A percentile compares a stretch with the other conserved stretches of the same genome.
Conservation (phyloP, 106 monocot species). For the Gastrodia elata region DNA sequence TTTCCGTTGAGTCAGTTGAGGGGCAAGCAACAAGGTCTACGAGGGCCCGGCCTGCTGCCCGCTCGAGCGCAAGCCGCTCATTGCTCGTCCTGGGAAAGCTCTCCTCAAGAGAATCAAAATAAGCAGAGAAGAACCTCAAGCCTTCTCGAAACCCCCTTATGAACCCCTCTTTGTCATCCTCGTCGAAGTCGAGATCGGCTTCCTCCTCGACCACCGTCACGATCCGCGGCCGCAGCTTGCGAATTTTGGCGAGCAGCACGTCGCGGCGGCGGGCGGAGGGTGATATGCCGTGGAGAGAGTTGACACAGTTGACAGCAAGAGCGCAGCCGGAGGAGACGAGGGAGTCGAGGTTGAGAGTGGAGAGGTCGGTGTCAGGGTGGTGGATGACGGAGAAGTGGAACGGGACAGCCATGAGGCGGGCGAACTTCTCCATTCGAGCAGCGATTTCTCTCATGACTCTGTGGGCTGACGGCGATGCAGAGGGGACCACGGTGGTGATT, state of each 20-base stretch:
- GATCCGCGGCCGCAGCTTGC: constrained; percentile 36
- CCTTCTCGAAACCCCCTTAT: constrained; percentile 40
- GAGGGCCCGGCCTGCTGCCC: constrained; percentile 48
- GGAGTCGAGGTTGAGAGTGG: constrained; percentile 30
- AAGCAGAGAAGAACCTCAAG: constrained; percentile 48
- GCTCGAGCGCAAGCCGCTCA: constrained; percentile 65
- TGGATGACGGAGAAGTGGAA: constrained; percentile 58
- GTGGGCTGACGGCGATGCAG: constrained; percentile 22
- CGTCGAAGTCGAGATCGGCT: constrained; percentile 34
- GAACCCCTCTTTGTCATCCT: constrained; percentile 26
- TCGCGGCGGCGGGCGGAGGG: constrained; percentile 29
- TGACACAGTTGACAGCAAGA: constrained; percentile 65
- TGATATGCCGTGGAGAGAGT: constrained; percentile 39
- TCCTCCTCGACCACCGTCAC: constrained; percentile 80
- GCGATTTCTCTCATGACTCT: constrained; percentile 70
- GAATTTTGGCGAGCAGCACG: constrained; percentile 18
- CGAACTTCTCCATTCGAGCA: constrained; percentile 74
- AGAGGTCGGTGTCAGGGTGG: constrained; percentile 40
- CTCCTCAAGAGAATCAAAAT: constrained; percentile 68
- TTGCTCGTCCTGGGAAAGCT: constrained; percentile 72
- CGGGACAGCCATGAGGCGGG: constrained; percentile 75
- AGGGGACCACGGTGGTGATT: constrained; percentile 47
- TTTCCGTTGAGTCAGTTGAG: constrained; percentile 39
- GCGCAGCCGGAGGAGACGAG: constrained; percentile 4
- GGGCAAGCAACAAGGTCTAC: constrained; percentile 69